phyloP scores from a whole-genome alignment of 2,329 filamentous ascomycete species.

The Huntiella savannae region DNA sequence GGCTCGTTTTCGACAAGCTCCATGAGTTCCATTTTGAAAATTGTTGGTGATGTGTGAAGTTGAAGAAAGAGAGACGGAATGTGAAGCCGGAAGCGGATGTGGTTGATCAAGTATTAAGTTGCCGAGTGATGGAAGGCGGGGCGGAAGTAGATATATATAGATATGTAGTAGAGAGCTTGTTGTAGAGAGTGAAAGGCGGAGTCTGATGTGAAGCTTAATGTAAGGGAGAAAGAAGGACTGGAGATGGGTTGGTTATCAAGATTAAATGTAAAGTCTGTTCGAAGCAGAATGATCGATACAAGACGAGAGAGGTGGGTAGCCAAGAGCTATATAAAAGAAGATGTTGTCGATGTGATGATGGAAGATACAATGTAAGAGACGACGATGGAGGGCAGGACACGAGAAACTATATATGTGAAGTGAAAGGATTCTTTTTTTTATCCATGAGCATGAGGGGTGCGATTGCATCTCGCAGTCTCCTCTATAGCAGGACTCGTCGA shows the following conservation, averaged over 20 bases:
- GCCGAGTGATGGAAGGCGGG: background rate
- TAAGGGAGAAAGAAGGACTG: slow-evolving; percentile 5
- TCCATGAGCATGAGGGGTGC: too few species aligned
- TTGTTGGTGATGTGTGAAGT: background rate
- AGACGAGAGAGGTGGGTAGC: background rate
- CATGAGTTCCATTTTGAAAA: slow-evolving; percentile 37
- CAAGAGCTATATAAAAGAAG: slow-evolving; percentile 6
- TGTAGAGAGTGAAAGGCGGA: slow-evolving; percentile 5
- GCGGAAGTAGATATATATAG: slow-evolving; percentile 1
- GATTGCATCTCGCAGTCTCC: too few species aligned
- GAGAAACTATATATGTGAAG: slow-evolving; percentile 6
- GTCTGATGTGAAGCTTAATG: background rate
- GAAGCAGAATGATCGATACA: too few species aligned
- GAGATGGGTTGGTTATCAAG: background rate
- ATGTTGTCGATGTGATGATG: slow-evolving; percentile 5
- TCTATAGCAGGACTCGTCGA: too few species aligned
- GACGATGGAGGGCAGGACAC: slow-evolving; percentile 1
- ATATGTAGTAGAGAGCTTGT: background rate
- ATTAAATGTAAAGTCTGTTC: background rate
- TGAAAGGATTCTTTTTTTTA: background rate
- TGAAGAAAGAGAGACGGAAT: background rate
- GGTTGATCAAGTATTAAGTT: background rate
- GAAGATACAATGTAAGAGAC: background rate
- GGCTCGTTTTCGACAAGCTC: slow-evolving; percentile 47
- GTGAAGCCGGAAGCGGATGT: background rate